Percentiles rank a stretch among this genome's conserved stretches.
phyloP scores from a whole-genome alignment of 2,329 filamentous ascomycete species.

The Beauveria sp. region DNA sequence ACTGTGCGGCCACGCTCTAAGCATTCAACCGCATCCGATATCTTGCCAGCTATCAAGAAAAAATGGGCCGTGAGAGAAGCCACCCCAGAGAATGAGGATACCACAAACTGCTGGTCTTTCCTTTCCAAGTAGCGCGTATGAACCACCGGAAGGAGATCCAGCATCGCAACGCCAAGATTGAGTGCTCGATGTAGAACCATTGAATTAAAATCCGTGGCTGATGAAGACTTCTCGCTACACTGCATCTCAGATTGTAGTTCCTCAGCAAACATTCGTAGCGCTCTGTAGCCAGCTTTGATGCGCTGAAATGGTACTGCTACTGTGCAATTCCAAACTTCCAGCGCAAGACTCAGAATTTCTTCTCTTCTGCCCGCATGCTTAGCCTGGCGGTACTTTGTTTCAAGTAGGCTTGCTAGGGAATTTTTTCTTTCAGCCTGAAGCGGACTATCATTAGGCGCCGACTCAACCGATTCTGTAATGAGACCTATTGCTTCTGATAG shows the following conservation, averaged over 20 bases:
- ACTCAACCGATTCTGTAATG: background rate
- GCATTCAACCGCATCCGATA: slow-evolving; percentile 4
- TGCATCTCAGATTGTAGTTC: background rate
- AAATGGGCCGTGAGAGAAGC: slow-evolving; percentile 5
- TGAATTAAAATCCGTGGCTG: background rate
- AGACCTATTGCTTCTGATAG: background rate
- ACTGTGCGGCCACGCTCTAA: slow-evolving; percentile 10
- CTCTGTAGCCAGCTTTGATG: slow-evolving; percentile 5
- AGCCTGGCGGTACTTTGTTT: background rate
- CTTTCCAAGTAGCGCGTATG: slow-evolving; percentile 8
- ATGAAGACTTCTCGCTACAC: background rate
- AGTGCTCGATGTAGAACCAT: background rate
- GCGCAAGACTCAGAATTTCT: background rate
- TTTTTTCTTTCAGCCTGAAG: background rate
- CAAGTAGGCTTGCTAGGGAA: background rate
- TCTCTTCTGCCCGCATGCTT: background rate
- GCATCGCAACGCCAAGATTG: background rate
- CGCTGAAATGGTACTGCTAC: slow-evolving; percentile 10
- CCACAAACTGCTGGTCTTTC: slow-evolving; percentile 12
- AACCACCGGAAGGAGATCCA: slow-evolving; percentile 11
- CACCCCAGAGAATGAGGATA: slow-evolving; percentile 12
- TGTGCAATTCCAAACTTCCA: slow-evolving; percentile 7
- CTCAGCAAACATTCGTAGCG: slow-evolving; percentile 5
- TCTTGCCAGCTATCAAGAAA: background rate
- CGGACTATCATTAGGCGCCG: background rate